A percentile compares a stretch with the other conserved stretches of the same genome.
Conservation (phyloP, 352 stramenopile species). For the Phytophthora litchii region DNA sequence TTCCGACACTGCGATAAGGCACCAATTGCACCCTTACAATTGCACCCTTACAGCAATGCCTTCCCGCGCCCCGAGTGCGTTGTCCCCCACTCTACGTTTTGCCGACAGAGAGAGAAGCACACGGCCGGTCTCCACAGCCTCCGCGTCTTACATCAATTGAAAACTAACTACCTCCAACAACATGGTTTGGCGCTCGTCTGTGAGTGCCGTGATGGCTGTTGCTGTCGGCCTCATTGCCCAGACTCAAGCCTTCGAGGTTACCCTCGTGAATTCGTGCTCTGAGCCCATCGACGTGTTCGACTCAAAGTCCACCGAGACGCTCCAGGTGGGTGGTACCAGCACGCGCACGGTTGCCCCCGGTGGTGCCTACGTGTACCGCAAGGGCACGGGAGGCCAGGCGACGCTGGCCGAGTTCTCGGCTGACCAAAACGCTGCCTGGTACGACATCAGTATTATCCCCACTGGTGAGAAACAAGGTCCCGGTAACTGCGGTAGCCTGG, state of each 20-base stretch:
- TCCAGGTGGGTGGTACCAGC: slow-evolving; percentile 36
- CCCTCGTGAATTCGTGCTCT: slow-evolving; percentile 56
- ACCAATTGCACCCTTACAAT: slow-evolving; percentile 20
- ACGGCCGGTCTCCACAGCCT: slow-evolving; percentile 20
- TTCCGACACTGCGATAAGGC: slow-evolving; percentile 19
- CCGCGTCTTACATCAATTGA: slow-evolving; percentile 29
- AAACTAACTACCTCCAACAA: slow-evolving; percentile 3
- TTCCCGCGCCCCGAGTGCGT: slow-evolving; percentile 8
- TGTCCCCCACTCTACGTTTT: slow-evolving; percentile 32
- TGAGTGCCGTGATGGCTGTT: slow-evolving; percentile 31
- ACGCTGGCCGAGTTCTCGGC: slow-evolving; percentile 75
- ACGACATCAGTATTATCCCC: slow-evolving; percentile 83
- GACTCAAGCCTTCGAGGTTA: slow-evolving; percentile 44
- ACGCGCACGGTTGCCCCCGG: slow-evolving; percentile 42
- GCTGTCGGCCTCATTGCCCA: slow-evolving; percentile 31
- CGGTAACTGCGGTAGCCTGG: slow-evolving; percentile 54
- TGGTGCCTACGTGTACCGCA: slow-evolving; percentile 54
- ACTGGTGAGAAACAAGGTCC: slow-evolving; percentile 47
- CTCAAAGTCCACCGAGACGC: slow-evolving; percentile 37
- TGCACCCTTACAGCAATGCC: slow-evolving; percentile 6
- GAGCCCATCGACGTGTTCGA: slow-evolving; percentile 58
- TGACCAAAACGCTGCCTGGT: slow-evolving; percentile 59
- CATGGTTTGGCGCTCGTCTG: slow-evolving; percentile 40
- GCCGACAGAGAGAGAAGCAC: slow-evolving; percentile 35
- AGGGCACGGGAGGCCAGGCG: slow-evolving; percentile 49